Conservation (phyloP, 768 basidiomycete genomes). For the Neoboletus magnificus region DNA sequence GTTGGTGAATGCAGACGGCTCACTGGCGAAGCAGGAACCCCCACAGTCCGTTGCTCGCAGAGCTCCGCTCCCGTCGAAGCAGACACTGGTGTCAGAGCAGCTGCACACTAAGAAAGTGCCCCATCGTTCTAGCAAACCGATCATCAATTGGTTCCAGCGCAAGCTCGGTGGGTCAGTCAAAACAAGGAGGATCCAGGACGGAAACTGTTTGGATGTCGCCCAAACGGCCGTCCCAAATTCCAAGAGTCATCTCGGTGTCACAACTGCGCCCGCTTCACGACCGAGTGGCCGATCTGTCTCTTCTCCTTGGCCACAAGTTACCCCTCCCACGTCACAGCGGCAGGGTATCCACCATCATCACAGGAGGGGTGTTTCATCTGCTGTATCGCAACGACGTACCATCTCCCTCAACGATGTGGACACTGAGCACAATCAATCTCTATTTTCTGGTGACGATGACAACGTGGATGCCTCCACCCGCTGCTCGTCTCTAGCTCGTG, state of each 20-base stretch:
- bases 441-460: slow-evolving; percentile 36
- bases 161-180: slow-evolving; percentile 73
- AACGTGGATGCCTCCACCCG: slow-evolving; percentile 47
- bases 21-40: slow-evolving; percentile 16
- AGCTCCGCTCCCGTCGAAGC: slow-evolving; percentile 19
- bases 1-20: neutral
- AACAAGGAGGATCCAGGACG: slow-evolving; percentile 46
- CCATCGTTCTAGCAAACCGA: slow-evolving; percentile 75
- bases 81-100: slow-evolving; percentile 33
- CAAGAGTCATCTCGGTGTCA: slow-evolving; percentile 15
- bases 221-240: slow-evolving; percentile 11
- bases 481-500: slow-evolving; percentile 60
- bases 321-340: slow-evolving; percentile 23
- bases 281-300: slow-evolving; percentile 29
- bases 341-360: slow-evolving; percentile 18
- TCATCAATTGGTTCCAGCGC: slow-evolving; percentile 87
- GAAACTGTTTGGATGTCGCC: slow-evolving; percentile 11
- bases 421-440: slow-evolving; percentile 38
- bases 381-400: slow-evolving; percentile 46
- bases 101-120: slow-evolving; percentile 55
- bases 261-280: slow-evolving; percentile 14
- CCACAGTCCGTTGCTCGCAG: slow-evolving; percentile 16
- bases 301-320: slow-evolving; percentile 26
- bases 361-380: slow-evolving; percentile 19
- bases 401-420: slow-evolving; percentile 65